Conservation (phyloP, 108 stramenopile genomes). For the Cyclostephanos tholiformis region DNA sequence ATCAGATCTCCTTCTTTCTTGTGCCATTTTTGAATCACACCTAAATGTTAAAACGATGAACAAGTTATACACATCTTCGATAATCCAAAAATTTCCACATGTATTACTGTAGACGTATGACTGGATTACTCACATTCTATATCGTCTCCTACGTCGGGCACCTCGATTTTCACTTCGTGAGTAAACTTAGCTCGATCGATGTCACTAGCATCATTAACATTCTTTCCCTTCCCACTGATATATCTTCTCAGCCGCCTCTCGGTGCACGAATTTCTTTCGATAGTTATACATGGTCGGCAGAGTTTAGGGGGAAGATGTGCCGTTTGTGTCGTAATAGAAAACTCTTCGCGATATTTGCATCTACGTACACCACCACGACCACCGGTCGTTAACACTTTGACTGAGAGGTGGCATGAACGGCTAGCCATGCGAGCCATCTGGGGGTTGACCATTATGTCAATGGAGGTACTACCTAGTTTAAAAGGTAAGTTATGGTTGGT, state of each 20-base stretch:
- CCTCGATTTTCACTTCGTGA: conserved; percentile 42
- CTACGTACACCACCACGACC: background rate
- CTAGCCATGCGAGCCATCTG: background rate
- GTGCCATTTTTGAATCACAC: conserved; percentile 45
- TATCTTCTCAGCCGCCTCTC: background rate
- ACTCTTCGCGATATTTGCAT: background rate
- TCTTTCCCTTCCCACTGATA: background rate
- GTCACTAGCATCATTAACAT: conserved; percentile 13
- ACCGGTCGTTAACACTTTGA: background rate
- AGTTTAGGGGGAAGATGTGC: background rate
- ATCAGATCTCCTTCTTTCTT: conserved; percentile 48
- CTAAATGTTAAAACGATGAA: conserved; percentile 4
- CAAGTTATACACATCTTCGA: background rate
- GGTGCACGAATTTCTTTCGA: background rate
- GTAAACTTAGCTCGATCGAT: conserved; percentile 30
- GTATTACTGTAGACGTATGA: background rate
- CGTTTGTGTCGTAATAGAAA: too few relatives aligned
- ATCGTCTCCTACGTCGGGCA: conserved; percentile 40
- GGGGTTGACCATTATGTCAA: background rate
- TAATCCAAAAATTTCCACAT: background rate
- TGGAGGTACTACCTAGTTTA: too few relatives aligned
- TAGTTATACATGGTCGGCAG: background rate
- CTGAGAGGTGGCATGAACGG: background rate
- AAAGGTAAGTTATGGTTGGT: too few relatives aligned
- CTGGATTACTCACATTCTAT: conserved; percentile 12